These are phyloP conservation scores for Lasiosphaeris hirsuta DNA, from an alignment of 495 filamentous ascomycete genomes.

Conservation along the genomic window DNA sequence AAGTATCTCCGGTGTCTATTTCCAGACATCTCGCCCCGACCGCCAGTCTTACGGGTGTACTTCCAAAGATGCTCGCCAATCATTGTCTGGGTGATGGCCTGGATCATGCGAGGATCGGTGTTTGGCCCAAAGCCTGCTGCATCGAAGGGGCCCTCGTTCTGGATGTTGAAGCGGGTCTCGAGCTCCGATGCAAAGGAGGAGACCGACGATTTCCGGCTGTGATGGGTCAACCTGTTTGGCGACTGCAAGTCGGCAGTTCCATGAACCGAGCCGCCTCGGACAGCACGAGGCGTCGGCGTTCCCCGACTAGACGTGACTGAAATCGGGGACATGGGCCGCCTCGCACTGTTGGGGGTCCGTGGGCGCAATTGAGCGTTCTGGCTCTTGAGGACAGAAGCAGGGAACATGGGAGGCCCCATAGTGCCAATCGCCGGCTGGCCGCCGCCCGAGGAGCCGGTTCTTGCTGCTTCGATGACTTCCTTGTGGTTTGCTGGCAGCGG, in stretches of 20 bases:
- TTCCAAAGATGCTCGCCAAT: constrained; percentile 99
- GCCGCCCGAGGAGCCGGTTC: constrained; percentile 44
- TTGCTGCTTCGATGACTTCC: constrained; percentile 78
- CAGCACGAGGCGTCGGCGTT: constrained; percentile 41
- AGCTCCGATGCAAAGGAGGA: constrained; percentile 95
- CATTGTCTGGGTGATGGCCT: constrained; percentile 99
- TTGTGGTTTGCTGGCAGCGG: constrained; percentile 80
- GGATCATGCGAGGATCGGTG: constrained; percentile 97
- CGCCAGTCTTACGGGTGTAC: constrained; percentile 90
- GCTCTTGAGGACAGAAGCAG: constrained; percentile 71
- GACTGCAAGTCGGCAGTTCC: constrained; percentile 41
- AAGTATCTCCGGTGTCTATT: constrained; percentile 93
- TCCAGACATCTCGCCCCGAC: constrained; percentile 77
- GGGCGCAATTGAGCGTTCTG: constrained; percentile 52
- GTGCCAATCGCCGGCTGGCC: constrained; percentile 43
- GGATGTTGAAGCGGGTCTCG: constrained; percentile 82
- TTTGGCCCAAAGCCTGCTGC: constrained; percentile 57
- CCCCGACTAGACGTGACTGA: constrained; percentile 30
- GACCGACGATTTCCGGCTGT: constrained; percentile 72
- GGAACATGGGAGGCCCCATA: constrained; percentile 85
- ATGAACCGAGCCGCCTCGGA: constrained; percentile 28
- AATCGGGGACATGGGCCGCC: constrained; percentile 36
- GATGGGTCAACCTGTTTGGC: constrained; percentile 33
- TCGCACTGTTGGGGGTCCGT: constrained; percentile 59
- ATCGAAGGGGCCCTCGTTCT: constrained; percentile 53